phyloP scores from a whole-genome alignment of 208 protist species.

The Wallacemonas collosoma region DNA sequence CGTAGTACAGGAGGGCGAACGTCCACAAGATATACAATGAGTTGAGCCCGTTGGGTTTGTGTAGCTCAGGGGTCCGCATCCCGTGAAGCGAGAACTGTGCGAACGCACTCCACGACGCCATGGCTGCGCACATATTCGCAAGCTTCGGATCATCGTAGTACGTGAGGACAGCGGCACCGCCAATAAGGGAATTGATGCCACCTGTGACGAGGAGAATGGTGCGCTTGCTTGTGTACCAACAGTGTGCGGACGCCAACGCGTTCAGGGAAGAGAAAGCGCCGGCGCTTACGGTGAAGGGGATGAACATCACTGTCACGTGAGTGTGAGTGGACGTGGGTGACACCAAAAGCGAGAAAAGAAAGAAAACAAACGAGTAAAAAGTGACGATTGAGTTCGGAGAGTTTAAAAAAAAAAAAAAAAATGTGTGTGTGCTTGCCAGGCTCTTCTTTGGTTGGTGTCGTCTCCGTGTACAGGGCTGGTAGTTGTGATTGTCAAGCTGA shows the following conservation, averaged over 20 bases:
- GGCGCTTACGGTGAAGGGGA: constrained; percentile 57
- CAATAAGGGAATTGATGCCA: constrained; percentile 63
- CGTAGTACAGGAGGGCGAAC: constrained; percentile 56
- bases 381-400: neutral
- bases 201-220: constrained; percentile 72
- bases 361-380: neutral
- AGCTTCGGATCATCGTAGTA: constrained; percentile 64
- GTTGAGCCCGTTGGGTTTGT: constrained; percentile 35
- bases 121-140: constrained; percentile 54
- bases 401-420: neutral
- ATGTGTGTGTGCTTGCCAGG: neutral
- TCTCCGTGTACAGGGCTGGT: no score
- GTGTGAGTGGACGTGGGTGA: constrained; percentile 14
- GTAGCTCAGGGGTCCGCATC: constrained; percentile 53
- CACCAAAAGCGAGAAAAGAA: constrained; percentile 18
- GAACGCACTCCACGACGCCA: constrained; percentile 50
- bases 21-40: constrained; percentile 51
- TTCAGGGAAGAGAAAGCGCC: constrained; percentile 66
- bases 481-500: no score
- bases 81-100: constrained; percentile 71
- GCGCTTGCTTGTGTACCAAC: constrained; percentile 66
- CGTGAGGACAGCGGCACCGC: constrained; percentile 34
- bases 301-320: constrained; percentile 31
- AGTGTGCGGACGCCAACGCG: constrained; percentile 50
- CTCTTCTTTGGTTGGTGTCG: no score